phyloP scores from a whole-genome alignment of 257 asterid species.

The Oldenlandia corymbosa region DNA sequence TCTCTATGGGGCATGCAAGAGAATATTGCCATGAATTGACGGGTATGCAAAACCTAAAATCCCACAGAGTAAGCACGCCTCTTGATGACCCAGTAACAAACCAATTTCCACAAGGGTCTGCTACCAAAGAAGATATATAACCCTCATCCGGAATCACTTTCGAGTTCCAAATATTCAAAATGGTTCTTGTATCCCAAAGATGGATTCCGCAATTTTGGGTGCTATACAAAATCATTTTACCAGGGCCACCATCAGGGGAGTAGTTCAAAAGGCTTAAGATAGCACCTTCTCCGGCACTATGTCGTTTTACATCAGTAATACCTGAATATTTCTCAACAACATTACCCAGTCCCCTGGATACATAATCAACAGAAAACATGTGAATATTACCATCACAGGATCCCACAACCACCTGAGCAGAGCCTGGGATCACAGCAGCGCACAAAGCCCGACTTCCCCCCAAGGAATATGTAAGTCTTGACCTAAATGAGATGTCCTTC shows the following conservation, averaged over 20 bases:
- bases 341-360: conserved; percentile 89
- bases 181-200: conserved; percentile 85
- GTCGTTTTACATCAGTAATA: conserved; percentile 70
- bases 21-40: conserved; percentile 93
- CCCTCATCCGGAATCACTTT: conserved; percentile 88
- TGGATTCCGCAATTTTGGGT: conserved; percentile 89
- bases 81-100: conserved; percentile 96
- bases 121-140: conserved; percentile 74
- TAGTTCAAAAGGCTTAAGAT: conserved; percentile 77
- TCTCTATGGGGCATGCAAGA: conserved; percentile 75
- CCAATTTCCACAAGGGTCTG: conserved; percentile 98
- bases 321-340: conserved; percentile 95
- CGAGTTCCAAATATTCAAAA: conserved; percentile 68
- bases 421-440: conserved; percentile 75
- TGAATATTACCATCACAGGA: conserved; percentile 90
- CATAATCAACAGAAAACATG: conserved; percentile 83
- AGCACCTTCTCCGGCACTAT: conserved; percentile 74
- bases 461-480: conserved; percentile 83
- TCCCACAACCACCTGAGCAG: conserved; percentile 81
- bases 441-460: conserved; percentile 88
- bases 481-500: conserved; percentile 95
- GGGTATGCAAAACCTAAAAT: conserved; percentile 93
- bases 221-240: conserved; percentile 75
- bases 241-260: conserved; percentile 58
- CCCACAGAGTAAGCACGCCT: conserved; percentile 97